Evolutionary conservation across 2,329 filamentous ascomycete species (phyloP), one percentile per base, ranked within the genome.

Genomic region (Phoma sp.): DNA sequence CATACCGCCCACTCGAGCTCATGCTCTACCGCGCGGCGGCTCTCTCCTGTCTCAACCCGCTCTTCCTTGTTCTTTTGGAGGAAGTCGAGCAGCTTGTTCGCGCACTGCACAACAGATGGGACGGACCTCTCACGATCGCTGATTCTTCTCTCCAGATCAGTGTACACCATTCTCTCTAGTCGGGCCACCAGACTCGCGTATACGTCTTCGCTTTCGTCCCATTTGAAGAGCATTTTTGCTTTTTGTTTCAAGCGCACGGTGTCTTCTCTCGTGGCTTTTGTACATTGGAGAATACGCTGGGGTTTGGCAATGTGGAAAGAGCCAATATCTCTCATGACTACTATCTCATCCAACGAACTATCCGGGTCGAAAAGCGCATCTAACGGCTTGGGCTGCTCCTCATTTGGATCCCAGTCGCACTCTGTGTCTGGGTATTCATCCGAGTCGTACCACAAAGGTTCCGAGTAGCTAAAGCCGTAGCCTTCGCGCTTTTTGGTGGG

Each of bases 1-100:
- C 70, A 73, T 25, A 55, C 43, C n/a, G 49, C 66, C 69, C 70
- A 72, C 39, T 67, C 59, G 18, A 65, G 28, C 50, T 74, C 68
- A 57, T 71, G 69, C 38, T 65, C 56, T 4, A 72, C 62, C 5
- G 58, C 47, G 0, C 39, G 39, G 6, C 46, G 34, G 12, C 45
- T 45, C 47, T 72, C 69, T 0, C 71, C 71, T 4, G 61, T 69
- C 39, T 53, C 50, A 0, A 70, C 29, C 5, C 68, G 53, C 10
- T 56, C 64, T 1, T 62, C 50, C 7, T 56, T 52, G 12, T 55
- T 59, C 18, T 28, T 45, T 3, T 57, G 15, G 9, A 74, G 32
- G 20, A 60, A 68, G 7, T 61, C 46, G 4, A 45, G 33, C n/a
- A 74, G 23, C 32, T 55, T 61, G 7, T 53, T 12, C 14, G 65